phyloP scores from a whole-genome alignment of 1,284 basidiomycete genomes.

The Flammula alnicola region DNA sequence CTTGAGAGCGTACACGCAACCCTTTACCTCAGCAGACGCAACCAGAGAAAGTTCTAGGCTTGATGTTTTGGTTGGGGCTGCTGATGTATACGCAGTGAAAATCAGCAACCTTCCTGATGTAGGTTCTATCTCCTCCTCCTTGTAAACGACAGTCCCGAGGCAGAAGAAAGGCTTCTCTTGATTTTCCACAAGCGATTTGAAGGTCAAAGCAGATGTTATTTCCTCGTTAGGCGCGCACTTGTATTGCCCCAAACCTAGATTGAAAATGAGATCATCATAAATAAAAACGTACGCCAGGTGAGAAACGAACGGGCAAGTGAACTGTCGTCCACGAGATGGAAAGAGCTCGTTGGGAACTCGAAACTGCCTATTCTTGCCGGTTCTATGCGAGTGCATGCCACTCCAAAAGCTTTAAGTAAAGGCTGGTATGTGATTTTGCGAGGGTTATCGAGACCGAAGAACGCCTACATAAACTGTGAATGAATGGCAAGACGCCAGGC shows the following conservation, averaged over 20 bases:
- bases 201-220: slow-evolving; percentile 56
- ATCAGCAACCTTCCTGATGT: slow-evolving; percentile 61
- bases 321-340: slow-evolving; percentile 71
- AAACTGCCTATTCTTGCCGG: slow-evolving; percentile 61
- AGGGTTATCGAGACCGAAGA: slow-evolving; percentile 71
- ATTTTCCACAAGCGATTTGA: slow-evolving; percentile 39
- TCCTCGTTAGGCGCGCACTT: slow-evolving; percentile 60
- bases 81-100: slow-evolving; percentile 42
- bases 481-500: neutral
- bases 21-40: slow-evolving; percentile 48
- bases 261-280: slow-evolving; percentile 4
- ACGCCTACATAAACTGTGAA: slow-evolving; percentile 48
- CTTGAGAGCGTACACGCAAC: slow-evolving; percentile 67
- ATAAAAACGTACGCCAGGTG: slow-evolving; percentile 7
- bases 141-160: slow-evolving; percentile 61
- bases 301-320: slow-evolving; percentile 64
- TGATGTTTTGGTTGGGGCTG: slow-evolving; percentile 28
- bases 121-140: slow-evolving; percentile 60
- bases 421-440: slow-evolving; percentile 64
- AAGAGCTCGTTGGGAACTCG: slow-evolving; percentile 53
- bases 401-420: slow-evolving; percentile 60
- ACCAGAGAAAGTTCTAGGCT: slow-evolving; percentile 43
- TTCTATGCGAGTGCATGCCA: slow-evolving; percentile 57
- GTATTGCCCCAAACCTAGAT: slow-evolving; percentile 57
- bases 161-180: slow-evolving; percentile 51